phyloP scores from a whole-genome alignment of 208 protist genomes.

The Acanthamoeba quina region DNA sequence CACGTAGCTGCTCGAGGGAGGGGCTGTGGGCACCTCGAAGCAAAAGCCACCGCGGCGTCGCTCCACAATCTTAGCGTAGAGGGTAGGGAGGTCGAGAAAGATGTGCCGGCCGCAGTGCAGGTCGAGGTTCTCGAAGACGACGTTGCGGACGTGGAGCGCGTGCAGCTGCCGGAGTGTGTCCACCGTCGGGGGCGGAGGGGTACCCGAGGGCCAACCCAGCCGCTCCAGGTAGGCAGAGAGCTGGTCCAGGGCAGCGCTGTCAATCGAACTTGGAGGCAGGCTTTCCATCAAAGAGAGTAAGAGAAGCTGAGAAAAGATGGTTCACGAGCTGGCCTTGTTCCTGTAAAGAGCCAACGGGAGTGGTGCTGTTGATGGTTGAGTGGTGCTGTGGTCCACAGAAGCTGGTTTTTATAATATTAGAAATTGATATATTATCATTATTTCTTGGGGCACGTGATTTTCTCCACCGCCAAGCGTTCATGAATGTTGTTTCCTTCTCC shows the following conservation, averaged over 20 bases:
- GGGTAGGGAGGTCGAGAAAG: background rate
- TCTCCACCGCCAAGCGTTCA: no score
- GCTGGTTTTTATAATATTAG: no score
- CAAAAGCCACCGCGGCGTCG: constrained; percentile 29
- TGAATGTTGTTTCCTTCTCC: no score
- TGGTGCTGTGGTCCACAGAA: no score
- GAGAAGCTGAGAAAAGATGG: background rate
- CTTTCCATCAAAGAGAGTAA: background rate
- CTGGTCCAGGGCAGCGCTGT: background rate
- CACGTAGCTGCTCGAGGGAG: background rate
- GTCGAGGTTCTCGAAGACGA: constrained; percentile 13
- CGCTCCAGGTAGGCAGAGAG: background rate
- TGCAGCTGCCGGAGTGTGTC: background rate
- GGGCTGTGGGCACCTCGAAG: background rate
- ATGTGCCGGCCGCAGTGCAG: constrained; percentile 3
- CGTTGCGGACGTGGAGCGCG: background rate
- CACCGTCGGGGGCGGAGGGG: background rate
- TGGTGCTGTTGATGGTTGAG: no score
- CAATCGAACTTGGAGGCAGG: background rate
- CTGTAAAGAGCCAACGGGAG: no score
- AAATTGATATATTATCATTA: no score
- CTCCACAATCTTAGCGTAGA: background rate
- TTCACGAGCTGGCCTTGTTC: background rate
- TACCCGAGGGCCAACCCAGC: background rate
- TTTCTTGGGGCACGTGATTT: no score